A percentile compares a stretch with the other conserved stretches of the same genome.
These are phyloP conservation scores for Xylaria sp. DNA, from an alignment of 2,329 filamentous ascomycete genomes.

Conservation along the genomic window DNA sequence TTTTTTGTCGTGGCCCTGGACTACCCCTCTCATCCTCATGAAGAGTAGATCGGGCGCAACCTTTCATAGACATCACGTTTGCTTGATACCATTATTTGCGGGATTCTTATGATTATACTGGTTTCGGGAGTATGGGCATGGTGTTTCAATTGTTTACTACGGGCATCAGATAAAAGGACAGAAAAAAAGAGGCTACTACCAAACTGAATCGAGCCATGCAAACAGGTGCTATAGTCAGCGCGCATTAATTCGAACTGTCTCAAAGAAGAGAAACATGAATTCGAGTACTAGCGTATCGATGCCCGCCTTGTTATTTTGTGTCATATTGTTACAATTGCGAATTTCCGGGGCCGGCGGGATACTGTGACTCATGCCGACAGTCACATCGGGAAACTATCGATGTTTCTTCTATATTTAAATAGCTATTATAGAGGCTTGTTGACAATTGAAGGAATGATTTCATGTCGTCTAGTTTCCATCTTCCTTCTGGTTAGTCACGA, in stretches of 20 bases:
- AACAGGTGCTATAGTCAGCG: neutral
- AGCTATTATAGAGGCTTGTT: neutral
- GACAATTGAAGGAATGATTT: neutral
- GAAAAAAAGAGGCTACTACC: neutral
- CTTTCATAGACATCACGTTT: slow-evolving; percentile 14
- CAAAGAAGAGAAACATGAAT: neutral
- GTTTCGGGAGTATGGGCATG: slow-evolving; percentile 15
- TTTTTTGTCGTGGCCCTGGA: neutral
- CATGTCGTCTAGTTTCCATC: neutral
- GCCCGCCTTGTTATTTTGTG: neutral
- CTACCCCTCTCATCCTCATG: neutral
- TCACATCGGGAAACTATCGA: neutral
- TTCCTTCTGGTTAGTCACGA: neutral
- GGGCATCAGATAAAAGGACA: neutral
- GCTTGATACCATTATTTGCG: slow-evolving; percentile 10
- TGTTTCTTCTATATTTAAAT: neutral
- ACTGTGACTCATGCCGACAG: slow-evolving; percentile 26
- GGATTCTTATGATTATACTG: neutral
- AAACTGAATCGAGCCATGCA: neutral
- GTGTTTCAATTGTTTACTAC: slow-evolving; percentile 8
- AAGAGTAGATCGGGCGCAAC: neutral
- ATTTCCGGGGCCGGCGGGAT: slow-evolving; percentile 27
- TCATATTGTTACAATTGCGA: neutral
- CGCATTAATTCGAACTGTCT: neutral
- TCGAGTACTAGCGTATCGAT: neutral